Base-by-base conservation (phyloP, 208 protist species). In the Leishmania mexicana region DNA sequence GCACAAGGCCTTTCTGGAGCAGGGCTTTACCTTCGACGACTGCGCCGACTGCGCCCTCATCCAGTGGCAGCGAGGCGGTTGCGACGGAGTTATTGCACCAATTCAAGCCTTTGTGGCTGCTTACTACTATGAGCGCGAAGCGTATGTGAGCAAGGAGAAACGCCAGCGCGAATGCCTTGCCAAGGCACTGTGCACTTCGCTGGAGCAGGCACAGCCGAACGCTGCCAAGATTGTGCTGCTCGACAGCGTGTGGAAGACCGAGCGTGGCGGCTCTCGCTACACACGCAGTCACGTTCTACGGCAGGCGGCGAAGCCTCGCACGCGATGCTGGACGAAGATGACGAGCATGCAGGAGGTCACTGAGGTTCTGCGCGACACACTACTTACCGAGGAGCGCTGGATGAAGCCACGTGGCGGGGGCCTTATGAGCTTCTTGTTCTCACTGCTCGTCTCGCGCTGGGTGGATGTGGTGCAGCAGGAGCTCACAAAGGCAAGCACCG, bases 21-120 rank as follows among this genome's bases (percentile, higher is more conserved):
- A 96, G 72, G 94, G 94, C 49, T 94, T 96, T 75, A 68, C 71
- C 53, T 97, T 96, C 80, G 88, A 91, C 75, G 79, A 90, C 38
- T 75, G 85, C 3, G 79, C 93, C 15, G 88, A 93, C 60, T 96
- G 91, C 75, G 88, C 83, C 1, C 90, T 97, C 51, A 80, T 94
- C 31, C 93, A 96, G 84, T 88, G 87, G 87, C 65, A 84, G 10
- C 72, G 80, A 21, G 92, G 93, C 24, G 91, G 87, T 51, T 92
- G 92, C 57, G 93, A 86, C 45, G 81, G 84, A 6, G 85, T 93
- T n/a, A 42, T 98, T 38, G 87, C 93, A 15, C 87, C 87, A 0
- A 76, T 97, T 0, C 95, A 98, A 75, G 91, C 92, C 40, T 90
- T 94, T 82, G 78, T 96, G 28, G 79, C 75, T 35, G 89, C 85